Evolutionary conservation across 768 basidiomycete species (phyloP).

Genomic region (Nidularia pulvinata): DNA sequence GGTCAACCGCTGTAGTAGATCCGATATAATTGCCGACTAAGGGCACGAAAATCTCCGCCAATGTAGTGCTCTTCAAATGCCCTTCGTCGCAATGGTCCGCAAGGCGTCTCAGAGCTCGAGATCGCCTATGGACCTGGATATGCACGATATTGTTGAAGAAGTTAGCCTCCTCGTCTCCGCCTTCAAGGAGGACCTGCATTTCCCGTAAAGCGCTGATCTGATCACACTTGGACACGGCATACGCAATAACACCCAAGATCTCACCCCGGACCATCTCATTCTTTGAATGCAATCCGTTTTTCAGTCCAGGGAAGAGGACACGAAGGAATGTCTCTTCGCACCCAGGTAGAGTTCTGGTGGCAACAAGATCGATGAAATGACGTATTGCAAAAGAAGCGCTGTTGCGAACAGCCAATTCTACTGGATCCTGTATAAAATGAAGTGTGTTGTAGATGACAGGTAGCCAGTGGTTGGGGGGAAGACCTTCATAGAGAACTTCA

Average conservation of each 20-base stretch:
- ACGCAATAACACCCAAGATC: constrained; percentile 74
- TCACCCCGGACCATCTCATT: constrained; percentile 89
- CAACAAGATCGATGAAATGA: constrained; percentile 71
- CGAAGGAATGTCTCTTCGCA: constrained; percentile 58
- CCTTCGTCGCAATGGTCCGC: constrained; percentile 74
- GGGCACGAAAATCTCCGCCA: constrained; percentile 86
- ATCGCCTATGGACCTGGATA: constrained; percentile 88
- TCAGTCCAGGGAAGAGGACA: constrained; percentile 75
- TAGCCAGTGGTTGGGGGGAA: constrained; percentile 70
- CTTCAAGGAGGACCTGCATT: constrained; percentile 79
- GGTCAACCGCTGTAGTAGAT: constrained; percentile 63
- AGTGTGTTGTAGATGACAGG: constrained; percentile 84
- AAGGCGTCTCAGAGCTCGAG: constrained; percentile 83
- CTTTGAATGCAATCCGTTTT: constrained; percentile 77
- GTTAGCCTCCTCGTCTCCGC: constrained; percentile 91
- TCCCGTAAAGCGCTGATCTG: constrained; percentile 66
- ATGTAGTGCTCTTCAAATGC: constrained; percentile 62
- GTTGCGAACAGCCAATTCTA: constrained; percentile 84
- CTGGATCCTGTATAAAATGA: constrained; percentile 85
- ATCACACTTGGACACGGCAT: constrained; percentile 67
- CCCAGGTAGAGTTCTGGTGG: constrained; percentile 34
- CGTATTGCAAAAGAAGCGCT: constrained; percentile 78
- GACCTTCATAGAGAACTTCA: constrained; percentile 50
- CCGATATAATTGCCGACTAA: constrained; percentile 81
- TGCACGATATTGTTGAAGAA: constrained; percentile 98